These are phyloP conservation scores for Scortechinia acanthostroma DNA, from an alignment of 2,329 filamentous ascomycete genomes.

Conservation along the genomic window DNA sequence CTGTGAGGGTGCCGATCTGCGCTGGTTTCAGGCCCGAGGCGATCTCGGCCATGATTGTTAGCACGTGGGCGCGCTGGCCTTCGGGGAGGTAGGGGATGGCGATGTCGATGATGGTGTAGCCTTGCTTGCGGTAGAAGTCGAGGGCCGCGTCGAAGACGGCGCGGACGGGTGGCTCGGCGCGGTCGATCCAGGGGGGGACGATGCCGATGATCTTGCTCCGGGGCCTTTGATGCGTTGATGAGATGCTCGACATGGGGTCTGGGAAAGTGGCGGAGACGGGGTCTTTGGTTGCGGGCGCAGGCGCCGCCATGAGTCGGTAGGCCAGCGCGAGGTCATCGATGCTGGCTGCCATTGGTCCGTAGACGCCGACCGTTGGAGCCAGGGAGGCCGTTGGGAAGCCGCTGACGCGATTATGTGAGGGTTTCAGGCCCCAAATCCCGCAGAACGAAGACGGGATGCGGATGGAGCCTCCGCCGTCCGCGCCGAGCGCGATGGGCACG, in stretches of 20 bases:
- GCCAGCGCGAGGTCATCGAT: conserved; percentile 59
- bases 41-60: conserved; percentile 66
- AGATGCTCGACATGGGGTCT: conserved; percentile 14
- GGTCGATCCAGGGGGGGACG: conserved; percentile 54
- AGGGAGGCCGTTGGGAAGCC: conserved; percentile 48
- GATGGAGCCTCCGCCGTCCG: conserved; percentile 69
- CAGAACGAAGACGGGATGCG: conserved; percentile 69
- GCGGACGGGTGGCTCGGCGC: conserved; percentile 28
- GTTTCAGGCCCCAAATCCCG: conserved; percentile 69
- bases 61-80: conserved; percentile 65
- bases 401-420: conserved; percentile 62
- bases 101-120: conserved; percentile 46
- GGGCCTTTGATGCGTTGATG: conserved; percentile 9
- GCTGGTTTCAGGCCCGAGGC: conserved; percentile 33
- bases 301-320: conserved; percentile 57
- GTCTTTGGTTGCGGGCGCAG: conserved; percentile 41
- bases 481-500: conserved; percentile 65
- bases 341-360: conserved; percentile 61
- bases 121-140: conserved; percentile 21
- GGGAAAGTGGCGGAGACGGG: conserved; percentile 35
- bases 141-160: conserved; percentile 42
- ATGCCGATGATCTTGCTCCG: conserved; percentile 50
- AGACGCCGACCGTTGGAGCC: conserved; percentile 53
- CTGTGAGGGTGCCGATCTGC: conserved; percentile 36
- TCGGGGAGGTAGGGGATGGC: conserved; percentile 49